Evolutionary conservation across 2,329 filamentous ascomycete genomes (phyloP).

Genomic region (Mariannaea sp.): DNA sequence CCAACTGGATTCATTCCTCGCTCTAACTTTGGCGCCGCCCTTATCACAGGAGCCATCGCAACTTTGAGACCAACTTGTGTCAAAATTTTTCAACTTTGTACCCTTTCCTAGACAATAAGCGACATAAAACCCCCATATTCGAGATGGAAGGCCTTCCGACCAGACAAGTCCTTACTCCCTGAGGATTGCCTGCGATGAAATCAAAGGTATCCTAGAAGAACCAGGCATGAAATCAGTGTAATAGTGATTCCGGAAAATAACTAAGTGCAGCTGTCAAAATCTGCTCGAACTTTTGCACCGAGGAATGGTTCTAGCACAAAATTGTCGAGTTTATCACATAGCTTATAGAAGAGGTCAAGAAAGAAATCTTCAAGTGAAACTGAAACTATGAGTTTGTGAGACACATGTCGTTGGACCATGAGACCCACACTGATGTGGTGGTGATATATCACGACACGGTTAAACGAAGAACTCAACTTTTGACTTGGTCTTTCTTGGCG

Average conservation of each 20-base stretch:
- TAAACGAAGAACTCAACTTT: conserved; percentile 96
- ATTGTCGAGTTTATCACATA: conserved; percentile 98
- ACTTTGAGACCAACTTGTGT: too few relatives aligned
- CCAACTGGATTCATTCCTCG: neutral
- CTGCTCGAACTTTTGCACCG: conserved; percentile 98
- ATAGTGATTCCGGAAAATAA: too few relatives aligned
- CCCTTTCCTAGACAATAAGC: conserved; percentile 93
- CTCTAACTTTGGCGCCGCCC: conserved; percentile 26
- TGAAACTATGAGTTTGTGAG: conserved; percentile 80
- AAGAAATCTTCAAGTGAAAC: conserved; percentile 99
- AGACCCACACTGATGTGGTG: conserved; percentile 28
- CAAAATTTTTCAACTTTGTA: conserved; percentile 92
- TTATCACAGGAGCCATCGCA: too few relatives aligned
- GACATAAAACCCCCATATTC: conserved; percentile 62
- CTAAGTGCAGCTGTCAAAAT: too few relatives aligned
- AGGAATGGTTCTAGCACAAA: conserved; percentile 99
- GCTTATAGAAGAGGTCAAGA: conserved; percentile 99
- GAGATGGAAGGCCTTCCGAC: conserved; percentile 91
- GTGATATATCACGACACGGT: conserved; percentile 57
- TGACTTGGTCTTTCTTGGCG: conserved; percentile 97
- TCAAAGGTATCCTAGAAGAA: conserved; percentile 95
- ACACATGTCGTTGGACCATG: neutral
- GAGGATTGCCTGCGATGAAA: conserved; percentile 91
- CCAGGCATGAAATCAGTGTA: conserved; percentile 96
- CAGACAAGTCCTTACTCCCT: conserved; percentile 90